Conservation (phyloP, 192 early-diverging fungal genomes). For the Funneliformis geosporum region DNA sequence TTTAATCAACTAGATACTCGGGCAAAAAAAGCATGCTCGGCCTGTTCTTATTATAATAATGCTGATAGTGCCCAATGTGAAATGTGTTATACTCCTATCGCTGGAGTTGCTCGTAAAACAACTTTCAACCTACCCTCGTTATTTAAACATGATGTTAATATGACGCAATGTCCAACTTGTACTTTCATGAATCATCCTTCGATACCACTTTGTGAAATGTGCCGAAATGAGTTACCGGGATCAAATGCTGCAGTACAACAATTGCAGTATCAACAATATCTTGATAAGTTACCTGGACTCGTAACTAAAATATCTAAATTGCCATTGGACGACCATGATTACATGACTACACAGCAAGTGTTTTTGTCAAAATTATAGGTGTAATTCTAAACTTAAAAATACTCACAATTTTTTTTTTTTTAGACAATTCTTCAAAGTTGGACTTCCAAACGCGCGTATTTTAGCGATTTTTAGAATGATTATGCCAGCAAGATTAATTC, state of each 20-base stretch:
- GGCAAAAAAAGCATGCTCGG: neutral
- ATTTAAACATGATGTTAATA: neutral
- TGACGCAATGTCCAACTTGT: neutral
- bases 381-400: neutral
- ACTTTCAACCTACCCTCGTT: neutral
- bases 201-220: neutral
- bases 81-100: slow-evolving; percentile 11
- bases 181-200: neutral
- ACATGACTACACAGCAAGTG: neutral
- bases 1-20: neutral
- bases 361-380: neutral
- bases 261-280: neutral
- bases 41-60: neutral
- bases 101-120: neutral
- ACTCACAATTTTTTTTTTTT: neutral
- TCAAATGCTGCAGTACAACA: neutral
- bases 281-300: neutral
- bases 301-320: neutral
- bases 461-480: neutral
- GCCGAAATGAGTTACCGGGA: neutral
- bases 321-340: neutral
- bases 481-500: slow-evolving; percentile 9
- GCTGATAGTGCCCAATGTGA: neutral
- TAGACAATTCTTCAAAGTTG: neutral
- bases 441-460: neutral